Conservation (phyloP, 2,329 filamentous ascomycete genomes). For the Corynespora cassiicola region DNA sequence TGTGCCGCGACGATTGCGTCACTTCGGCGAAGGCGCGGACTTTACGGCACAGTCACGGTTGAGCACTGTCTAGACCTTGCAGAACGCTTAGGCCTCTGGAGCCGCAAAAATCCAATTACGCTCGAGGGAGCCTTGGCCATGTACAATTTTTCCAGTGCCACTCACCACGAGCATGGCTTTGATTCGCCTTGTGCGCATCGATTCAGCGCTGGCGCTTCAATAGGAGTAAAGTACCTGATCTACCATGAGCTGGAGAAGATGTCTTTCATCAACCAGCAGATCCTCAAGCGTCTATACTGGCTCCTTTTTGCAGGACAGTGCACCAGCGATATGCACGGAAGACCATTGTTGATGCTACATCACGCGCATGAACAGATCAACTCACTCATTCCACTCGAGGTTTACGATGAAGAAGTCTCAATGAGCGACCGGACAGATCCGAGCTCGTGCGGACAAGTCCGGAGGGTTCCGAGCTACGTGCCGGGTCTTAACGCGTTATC, state of each 20-base stretch:
- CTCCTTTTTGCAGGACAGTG: slow-evolving; percentile 24
- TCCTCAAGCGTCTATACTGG: slow-evolving; percentile 26
- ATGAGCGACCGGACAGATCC: slow-evolving; percentile 1
- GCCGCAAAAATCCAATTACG: slow-evolving; percentile 12
- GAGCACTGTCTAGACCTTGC: slow-evolving; percentile 20
- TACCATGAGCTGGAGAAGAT: slow-evolving; percentile 14
- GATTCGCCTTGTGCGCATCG: slow-evolving; percentile 19
- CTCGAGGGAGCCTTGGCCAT: slow-evolving; percentile 18
- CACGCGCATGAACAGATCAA: slow-evolving; percentile 20
- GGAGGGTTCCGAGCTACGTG: too few species aligned
- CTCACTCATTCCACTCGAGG: slow-evolving; percentile 17
- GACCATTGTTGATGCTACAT: slow-evolving; percentile 17
- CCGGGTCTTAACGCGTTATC: slow-evolving; percentile 24
- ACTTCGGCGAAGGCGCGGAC: slow-evolving; percentile 17
- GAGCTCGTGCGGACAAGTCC: too few species aligned
- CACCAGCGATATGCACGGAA: slow-evolving; percentile 24
- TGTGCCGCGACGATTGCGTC: slow-evolving; percentile 25
- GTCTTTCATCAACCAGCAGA: slow-evolving; percentile 18
- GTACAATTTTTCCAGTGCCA: slow-evolving; percentile 24
- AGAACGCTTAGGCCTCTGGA: slow-evolving; percentile 19
- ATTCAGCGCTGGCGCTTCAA: slow-evolving; percentile 14
- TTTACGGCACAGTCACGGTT: slow-evolving; percentile 20
- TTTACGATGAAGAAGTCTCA: slow-evolving; percentile 18
- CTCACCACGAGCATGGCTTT: slow-evolving; percentile 18
- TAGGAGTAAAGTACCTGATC: slow-evolving; percentile 20